Evolutionary conservation across 306 rosid genomes (phyloP).

Genomic region (Dalbergia cultrata): DNA sequence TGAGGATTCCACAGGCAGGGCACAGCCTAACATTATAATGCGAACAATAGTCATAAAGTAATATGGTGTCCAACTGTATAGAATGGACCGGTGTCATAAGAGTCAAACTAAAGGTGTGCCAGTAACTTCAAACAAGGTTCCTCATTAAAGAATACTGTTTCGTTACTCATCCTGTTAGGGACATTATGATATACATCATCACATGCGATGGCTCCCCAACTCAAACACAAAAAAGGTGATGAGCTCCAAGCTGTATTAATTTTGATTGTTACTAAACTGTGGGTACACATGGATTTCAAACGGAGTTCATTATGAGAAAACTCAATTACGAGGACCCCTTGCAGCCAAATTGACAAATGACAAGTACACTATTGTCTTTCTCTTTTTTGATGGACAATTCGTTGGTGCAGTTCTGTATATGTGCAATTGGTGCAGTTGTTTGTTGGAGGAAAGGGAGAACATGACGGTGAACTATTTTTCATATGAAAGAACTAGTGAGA

Average conservation of each 20-base stretch:
- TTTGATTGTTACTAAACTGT: neutral
- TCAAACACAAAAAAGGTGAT: neutral
- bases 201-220: neutral
- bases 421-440: too few species aligned
- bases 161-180: neutral
- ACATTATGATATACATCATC: neutral
- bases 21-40: neutral
- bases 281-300: conserved; percentile 37
- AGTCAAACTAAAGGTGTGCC: conserved; percentile 9
- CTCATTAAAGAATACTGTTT: neutral
- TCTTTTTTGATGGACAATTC: too few species aligned
- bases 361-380: neutral
- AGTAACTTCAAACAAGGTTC: conserved; percentile 13
- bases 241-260: neutral
- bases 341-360: neutral
- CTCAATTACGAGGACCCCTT: neutral
- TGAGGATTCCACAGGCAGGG: conserved; percentile 2
- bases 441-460: too few species aligned
- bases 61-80: neutral
- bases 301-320: neutral
- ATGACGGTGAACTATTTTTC: too few species aligned
- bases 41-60: neutral
- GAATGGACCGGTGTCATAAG: conserved; percentile 14
- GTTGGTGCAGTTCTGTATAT: too few species aligned
- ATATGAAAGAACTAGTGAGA: too few species aligned